Evolutionary conservation across 2,329 filamentous ascomycete genomes (phyloP).

Genomic region (Aspergillus eucalypticola): DNA sequence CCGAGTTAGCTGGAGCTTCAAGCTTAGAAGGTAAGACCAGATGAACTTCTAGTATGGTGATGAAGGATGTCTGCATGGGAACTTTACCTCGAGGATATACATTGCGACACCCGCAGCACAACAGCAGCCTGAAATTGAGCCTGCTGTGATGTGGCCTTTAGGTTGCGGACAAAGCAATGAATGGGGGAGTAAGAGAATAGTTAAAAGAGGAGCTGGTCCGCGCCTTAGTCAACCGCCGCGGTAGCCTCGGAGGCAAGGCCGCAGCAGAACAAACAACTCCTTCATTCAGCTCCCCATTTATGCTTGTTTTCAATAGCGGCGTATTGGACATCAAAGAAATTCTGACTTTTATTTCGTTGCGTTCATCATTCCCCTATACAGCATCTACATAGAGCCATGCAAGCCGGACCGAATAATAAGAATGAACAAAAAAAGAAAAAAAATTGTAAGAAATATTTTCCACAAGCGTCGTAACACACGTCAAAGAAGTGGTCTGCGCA

Average conservation of each 20-base stretch:
- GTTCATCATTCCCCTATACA: conserved; percentile 20
- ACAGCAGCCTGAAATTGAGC: conserved; percentile 14
- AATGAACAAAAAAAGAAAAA: conserved; percentile 27
- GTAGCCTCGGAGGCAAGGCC: not conserved
- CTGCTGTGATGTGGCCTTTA: conserved; percentile 17
- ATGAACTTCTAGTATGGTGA: not conserved
- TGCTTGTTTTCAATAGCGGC: not conserved
- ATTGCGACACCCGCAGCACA: conserved; percentile 27
- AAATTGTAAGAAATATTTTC: conserved; percentile 25
- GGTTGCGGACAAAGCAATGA: not conserved
- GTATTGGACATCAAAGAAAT: conserved; percentile 3
- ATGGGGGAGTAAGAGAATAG: not conserved
- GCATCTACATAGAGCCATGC: conserved; percentile 28
- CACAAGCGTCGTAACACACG: conserved; percentile 37
- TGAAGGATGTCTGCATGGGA: not conserved
- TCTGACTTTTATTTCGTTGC: conserved; percentile 10
- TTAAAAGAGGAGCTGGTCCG: not conserved
- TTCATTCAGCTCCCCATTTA: not conserved
- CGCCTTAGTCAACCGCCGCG: conserved; percentile 14
- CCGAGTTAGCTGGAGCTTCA: conserved; percentile 15
- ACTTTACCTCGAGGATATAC: conserved; percentile 40
- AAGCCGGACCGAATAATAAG: conserved; percentile 20
- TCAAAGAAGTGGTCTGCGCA: conserved; percentile 30
- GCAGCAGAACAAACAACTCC: conserved; percentile 13
- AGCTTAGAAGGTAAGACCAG: not conserved